A percentile compares a stretch with the other conserved stretches of the same genome.
These are phyloP conservation scores for Exophiala aquamarina DNA, from an alignment of 2,329 filamentous ascomycete genomes.

Conservation along the genomic window DNA sequence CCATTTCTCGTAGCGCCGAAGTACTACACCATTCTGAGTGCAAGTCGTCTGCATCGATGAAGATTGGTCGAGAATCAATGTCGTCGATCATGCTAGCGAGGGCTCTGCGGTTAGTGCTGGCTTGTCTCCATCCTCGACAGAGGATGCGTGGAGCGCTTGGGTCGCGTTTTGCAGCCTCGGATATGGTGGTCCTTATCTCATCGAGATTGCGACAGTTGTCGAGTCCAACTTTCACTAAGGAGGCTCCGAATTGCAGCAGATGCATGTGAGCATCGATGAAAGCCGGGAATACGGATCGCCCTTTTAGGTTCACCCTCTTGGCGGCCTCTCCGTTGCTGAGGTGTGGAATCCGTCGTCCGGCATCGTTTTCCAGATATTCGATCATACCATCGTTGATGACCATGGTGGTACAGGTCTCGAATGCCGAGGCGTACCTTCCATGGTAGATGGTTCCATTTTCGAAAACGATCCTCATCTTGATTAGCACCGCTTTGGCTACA, in stretches of 20 bases:
- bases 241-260: constrained; percentile 47
- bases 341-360: neutral
- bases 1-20: constrained; percentile 46
- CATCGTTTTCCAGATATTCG: constrained; percentile 2
- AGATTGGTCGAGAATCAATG: constrained; percentile 49
- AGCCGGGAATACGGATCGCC: constrained; percentile 41
- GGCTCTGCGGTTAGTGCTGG: constrained; percentile 43
- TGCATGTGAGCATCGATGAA: constrained; percentile 53
- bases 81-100: constrained; percentile 49
- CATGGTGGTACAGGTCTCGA: constrained; percentile 1
- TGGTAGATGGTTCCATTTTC: constrained; percentile 2
- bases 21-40: constrained; percentile 53
- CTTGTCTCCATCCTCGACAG: constrained; percentile 51
- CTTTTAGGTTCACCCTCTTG: constrained; percentile 6
- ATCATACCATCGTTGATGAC: neutral
- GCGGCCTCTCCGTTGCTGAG: constrained; percentile 21
- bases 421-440: neutral
- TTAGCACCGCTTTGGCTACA: too few species aligned
- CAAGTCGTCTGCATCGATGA: constrained; percentile 49
- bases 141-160: constrained; percentile 43
- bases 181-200: constrained; percentile 44
- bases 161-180: constrained; percentile 37
- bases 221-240: constrained; percentile 46
- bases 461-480: constrained; percentile 3
- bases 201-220: constrained; percentile 41